phyloP scores from a whole-genome alignment of 1,139 yeast species.

The Candida labiduridarum region DNA sequence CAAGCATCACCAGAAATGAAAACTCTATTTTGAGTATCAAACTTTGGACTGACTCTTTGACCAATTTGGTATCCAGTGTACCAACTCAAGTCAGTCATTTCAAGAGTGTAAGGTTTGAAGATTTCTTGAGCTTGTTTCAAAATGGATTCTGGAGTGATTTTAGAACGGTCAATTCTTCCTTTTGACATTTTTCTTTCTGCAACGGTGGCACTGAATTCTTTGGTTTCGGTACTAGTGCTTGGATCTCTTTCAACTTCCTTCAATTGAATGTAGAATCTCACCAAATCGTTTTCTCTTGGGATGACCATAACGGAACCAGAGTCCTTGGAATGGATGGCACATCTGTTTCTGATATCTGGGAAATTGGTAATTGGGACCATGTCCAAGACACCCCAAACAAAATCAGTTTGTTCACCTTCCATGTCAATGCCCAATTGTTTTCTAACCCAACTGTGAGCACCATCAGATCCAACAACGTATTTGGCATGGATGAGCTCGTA shows the following conservation, averaged over 20 bases:
- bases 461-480: conserved; percentile 36
- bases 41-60: conserved; percentile 32
- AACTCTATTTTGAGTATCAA: conserved; percentile 22
- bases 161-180: conserved; percentile 28
- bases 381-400: conserved; percentile 40
- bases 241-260: conserved; percentile 27
- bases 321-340: conserved; percentile 34
- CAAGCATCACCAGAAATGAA: conserved; percentile 41
- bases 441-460: conserved; percentile 39
- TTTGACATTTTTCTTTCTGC: conserved; percentile 15
- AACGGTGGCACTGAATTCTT: conserved; percentile 11
- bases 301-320: conserved; percentile 34
- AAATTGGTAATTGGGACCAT: conserved; percentile 35
- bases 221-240: conserved; percentile 9
- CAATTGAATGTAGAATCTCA: conserved; percentile 27
- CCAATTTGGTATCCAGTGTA: conserved; percentile 39
- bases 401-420: conserved; percentile 37
- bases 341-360: conserved; percentile 36
- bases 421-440: conserved; percentile 22
- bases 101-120: conserved; percentile 29
- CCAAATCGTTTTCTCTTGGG: conserved; percentile 35
- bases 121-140: conserved; percentile 29
- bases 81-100: conserved; percentile 29
- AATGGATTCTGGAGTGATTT: conserved; percentile 26
- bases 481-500: conserved; percentile 26